Evolutionary conservation across 2,329 filamentous ascomycete genomes (phyloP).

Genomic region (Scedosporium aurantiacum): DNA sequence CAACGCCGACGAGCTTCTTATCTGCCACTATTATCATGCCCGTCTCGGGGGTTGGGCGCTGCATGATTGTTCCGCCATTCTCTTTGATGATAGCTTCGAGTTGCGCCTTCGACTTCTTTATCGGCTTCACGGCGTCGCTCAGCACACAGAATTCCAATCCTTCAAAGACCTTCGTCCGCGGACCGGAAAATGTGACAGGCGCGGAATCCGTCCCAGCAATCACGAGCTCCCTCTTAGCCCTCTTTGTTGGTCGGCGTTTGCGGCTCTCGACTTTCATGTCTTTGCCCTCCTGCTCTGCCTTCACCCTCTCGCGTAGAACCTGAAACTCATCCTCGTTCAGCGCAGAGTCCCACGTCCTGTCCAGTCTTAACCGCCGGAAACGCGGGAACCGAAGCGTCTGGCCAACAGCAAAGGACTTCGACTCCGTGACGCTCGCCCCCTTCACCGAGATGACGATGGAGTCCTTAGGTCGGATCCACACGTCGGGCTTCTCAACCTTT

Average conservation of each 20-base stretch:
- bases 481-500: slow-evolving; percentile 71
- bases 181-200: slow-evolving; percentile 37
- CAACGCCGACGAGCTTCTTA: slow-evolving; percentile 69
- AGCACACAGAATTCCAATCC: slow-evolving; percentile 75
- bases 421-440: slow-evolving; percentile 64
- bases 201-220: slow-evolving; percentile 57
- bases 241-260: slow-evolving; percentile 42
- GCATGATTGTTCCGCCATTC: slow-evolving; percentile 69
- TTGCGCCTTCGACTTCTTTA: slow-evolving; percentile 65
- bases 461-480: slow-evolving; percentile 85
- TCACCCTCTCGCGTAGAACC: slow-evolving; percentile 55
- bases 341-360: slow-evolving; percentile 73
- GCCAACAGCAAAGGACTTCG: slow-evolving; percentile 66
- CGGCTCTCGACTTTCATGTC: slow-evolving; percentile 67
- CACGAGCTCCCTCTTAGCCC: slow-evolving; percentile 55
- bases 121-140: slow-evolving; percentile 59
- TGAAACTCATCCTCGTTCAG: slow-evolving; percentile 70
- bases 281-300: slow-evolving; percentile 57
- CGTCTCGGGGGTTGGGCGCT: slow-evolving; percentile 50
- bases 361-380: slow-evolving; percentile 70
- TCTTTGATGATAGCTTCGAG: slow-evolving; percentile 73
- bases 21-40: slow-evolving; percentile 68
- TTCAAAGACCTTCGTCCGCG: slow-evolving; percentile 56
- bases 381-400: slow-evolving; percentile 83
- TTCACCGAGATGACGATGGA: slow-evolving; percentile 85